These are phyloP conservation scores for Ogataea corticis DNA, from an alignment of 805 yeast species.

Conservation along the genomic window DNA sequence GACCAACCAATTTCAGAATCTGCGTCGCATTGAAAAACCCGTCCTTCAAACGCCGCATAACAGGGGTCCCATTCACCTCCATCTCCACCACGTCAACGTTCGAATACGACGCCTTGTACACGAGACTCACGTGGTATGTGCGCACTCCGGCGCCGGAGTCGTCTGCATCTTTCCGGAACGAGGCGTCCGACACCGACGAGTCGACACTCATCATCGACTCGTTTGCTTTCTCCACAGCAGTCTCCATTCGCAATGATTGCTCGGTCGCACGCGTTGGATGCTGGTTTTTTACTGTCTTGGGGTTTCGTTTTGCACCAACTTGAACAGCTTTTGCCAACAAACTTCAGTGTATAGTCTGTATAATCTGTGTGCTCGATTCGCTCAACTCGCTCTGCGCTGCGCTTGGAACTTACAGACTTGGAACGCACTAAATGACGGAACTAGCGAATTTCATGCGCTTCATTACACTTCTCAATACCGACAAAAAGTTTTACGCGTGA, in stretches of 20 bases:
- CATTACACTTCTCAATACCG: constrained; percentile 6
- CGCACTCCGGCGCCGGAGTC: constrained; percentile 1
- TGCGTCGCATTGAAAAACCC: constrained; percentile 74
- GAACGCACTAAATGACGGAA: not conserved
- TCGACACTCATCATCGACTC: constrained; percentile 17
- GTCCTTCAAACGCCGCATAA: constrained; percentile 65
- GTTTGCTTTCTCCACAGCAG: not conserved
- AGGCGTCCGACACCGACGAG: constrained; percentile 1
- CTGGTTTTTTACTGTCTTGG: too few relatives aligned
- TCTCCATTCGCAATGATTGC: too few relatives aligned
- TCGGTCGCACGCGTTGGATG: too few relatives aligned
- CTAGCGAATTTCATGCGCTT: constrained; percentile 3
- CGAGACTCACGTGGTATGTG: constrained; percentile 28
- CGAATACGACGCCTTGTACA: constrained; percentile 64
- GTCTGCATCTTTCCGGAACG: too few relatives aligned
- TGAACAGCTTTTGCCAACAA: too few relatives aligned
- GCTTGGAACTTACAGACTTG: too few relatives aligned
- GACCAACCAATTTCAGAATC: constrained; percentile 64
- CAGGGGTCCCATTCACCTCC: constrained; percentile 59
- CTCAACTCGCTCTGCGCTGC: too few relatives aligned
- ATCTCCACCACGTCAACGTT: constrained; percentile 62
- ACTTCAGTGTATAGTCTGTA: too few relatives aligned
- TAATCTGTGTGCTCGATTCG: too few relatives aligned
- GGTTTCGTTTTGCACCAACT: too few relatives aligned
- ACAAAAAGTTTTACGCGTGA: constrained; percentile 1